phyloP scores from a whole-genome alignment of 23 red algal species.

The Chondrus crispus region DNA sequence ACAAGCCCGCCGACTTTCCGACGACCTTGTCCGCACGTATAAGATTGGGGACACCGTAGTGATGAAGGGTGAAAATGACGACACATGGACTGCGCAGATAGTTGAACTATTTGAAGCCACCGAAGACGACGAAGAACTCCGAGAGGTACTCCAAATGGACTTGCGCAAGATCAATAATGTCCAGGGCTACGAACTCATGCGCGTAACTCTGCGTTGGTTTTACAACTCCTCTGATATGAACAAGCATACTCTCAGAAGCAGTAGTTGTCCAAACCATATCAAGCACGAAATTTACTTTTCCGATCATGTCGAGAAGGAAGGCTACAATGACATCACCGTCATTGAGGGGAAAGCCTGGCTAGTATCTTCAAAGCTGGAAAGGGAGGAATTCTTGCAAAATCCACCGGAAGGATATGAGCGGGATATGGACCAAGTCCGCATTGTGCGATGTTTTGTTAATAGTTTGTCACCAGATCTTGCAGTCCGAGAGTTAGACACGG shows the following conservation, averaged over 20 bases:
- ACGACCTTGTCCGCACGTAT: neutral
- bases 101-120: constrained; percentile 44
- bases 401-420: constrained; percentile 1
- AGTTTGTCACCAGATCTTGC: neutral
- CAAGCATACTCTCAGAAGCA: neutral
- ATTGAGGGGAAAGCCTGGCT: constrained; percentile 51
- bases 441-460: constrained; percentile 52
- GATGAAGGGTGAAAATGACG: constrained; percentile 28
- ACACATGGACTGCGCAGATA: constrained; percentile 52
- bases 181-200: constrained; percentile 27
- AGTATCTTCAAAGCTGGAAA: constrained; percentile 19
- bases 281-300: constrained; percentile 38
- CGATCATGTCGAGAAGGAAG: constrained; percentile 43
- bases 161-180: neutral
- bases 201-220: constrained; percentile 59
- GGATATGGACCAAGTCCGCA: constrained; percentile 20
- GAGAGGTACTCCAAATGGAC: neutral
- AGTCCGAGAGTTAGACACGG: constrained; percentile 3
- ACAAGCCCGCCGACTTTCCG: neutral
- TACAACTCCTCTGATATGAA: constrained; percentile 32
- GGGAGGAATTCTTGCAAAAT: neutral
- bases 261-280: neutral
- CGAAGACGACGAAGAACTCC: constrained; percentile 15
- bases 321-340: constrained; percentile 40
- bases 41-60: constrained; percentile 54